phyloP scores from a whole-genome alignment of 805 yeast genomes.

The Cyberlindnera xylosilytica region DNA sequence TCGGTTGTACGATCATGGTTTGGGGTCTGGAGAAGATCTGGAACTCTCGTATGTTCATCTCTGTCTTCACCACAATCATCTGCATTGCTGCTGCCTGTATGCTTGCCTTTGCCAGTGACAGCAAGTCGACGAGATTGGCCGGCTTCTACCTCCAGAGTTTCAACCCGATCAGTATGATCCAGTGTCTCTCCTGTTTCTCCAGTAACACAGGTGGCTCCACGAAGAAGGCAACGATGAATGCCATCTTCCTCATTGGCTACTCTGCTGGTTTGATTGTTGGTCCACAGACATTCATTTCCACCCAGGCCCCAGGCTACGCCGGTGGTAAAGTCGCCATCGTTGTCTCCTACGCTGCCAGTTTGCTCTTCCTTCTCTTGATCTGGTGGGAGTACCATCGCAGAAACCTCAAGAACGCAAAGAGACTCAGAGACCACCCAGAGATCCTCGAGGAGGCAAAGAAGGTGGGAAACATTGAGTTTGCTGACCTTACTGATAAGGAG shows the following conservation, averaged over 20 bases:
- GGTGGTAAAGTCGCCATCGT: conserved; percentile 32
- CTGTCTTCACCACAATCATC: conserved; percentile 27
- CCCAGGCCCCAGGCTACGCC: not conserved
- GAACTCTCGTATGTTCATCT: conserved; percentile 28
- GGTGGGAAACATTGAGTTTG: conserved; percentile 36
- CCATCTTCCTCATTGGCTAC: conserved; percentile 57
- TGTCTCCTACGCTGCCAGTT: conserved; percentile 42
- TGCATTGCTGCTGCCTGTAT: conserved; percentile 24
- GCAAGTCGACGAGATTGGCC: conserved; percentile 7
- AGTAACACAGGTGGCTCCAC: conserved; percentile 67
- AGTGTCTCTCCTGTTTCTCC: conserved; percentile 27
- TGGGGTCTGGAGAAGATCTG: not conserved
- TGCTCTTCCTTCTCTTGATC: conserved; percentile 32
- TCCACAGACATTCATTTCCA: not conserved
- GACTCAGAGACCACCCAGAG: conserved; percentile 4
- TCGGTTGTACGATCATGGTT: conserved; percentile 16
- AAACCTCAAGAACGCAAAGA: conserved; percentile 25
- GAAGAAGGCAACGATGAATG: conserved; percentile 57
- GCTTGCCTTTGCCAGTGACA: conserved; percentile 29
- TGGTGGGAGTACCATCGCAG: conserved; percentile 39
- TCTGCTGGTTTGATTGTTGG: conserved; percentile 48
- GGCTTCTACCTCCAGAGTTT: conserved; percentile 7
- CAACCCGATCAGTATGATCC: conserved; percentile 30
- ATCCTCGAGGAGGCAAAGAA: conserved; percentile 17
- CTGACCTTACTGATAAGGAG: conserved; percentile 30